A percentile compares a stretch with the other conserved stretches of the same genome.
Evolutionary conservation across 768 basidiomycete genomes (phyloP).

Genomic region (Suillus spraguei): DNA sequence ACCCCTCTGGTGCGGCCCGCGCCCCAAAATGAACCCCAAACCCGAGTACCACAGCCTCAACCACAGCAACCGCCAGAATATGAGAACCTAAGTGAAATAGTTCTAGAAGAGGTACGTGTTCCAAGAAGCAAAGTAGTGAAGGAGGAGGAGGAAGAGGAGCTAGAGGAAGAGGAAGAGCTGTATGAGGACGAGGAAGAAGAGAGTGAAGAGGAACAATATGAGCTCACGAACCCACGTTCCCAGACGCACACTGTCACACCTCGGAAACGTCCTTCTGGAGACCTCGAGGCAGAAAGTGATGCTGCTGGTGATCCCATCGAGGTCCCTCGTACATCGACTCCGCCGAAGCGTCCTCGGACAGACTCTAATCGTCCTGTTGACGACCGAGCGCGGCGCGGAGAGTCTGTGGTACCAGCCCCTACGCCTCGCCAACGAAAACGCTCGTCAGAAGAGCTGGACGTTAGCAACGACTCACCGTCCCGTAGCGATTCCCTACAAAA

Average conservation of each 20-base stretch:
- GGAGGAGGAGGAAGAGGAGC: slow-evolving; percentile 28
- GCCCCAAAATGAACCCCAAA: slow-evolving; percentile 15
- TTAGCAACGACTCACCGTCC: slow-evolving; percentile 17
- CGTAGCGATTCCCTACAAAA: slow-evolving; percentile 23
- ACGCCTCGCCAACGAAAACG: slow-evolving; percentile 44
- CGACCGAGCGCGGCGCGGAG: slow-evolving; percentile 7
- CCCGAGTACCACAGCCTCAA: slow-evolving; percentile 19
- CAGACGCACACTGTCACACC: slow-evolving; percentile 24
- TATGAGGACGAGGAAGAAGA: slow-evolving; percentile 37
- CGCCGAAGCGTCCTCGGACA: slow-evolving; percentile 43
- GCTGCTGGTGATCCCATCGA: neutral
- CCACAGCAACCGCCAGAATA: slow-evolving; percentile 19
- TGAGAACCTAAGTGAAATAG: slow-evolving; percentile 24
- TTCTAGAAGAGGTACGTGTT: slow-evolving; percentile 28
- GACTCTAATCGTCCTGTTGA: slow-evolving; percentile 15
- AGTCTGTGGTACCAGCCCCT: neutral
- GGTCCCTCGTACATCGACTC: slow-evolving; percentile 31
- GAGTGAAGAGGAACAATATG: slow-evolving; percentile 24
- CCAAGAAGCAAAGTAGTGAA: slow-evolving; percentile 17
- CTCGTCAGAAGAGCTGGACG: slow-evolving; percentile 52
- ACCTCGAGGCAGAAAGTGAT: slow-evolving; percentile 34
- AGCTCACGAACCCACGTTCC: slow-evolving; percentile 11
- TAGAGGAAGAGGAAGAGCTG: slow-evolving; percentile 24
- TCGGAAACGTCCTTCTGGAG: slow-evolving; percentile 40
- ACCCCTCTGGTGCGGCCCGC: slow-evolving; percentile 29